Evolutionary conservation across 1,284 basidiomycete genomes (phyloP).

Genomic region (Sporisorium sorghi): DNA sequence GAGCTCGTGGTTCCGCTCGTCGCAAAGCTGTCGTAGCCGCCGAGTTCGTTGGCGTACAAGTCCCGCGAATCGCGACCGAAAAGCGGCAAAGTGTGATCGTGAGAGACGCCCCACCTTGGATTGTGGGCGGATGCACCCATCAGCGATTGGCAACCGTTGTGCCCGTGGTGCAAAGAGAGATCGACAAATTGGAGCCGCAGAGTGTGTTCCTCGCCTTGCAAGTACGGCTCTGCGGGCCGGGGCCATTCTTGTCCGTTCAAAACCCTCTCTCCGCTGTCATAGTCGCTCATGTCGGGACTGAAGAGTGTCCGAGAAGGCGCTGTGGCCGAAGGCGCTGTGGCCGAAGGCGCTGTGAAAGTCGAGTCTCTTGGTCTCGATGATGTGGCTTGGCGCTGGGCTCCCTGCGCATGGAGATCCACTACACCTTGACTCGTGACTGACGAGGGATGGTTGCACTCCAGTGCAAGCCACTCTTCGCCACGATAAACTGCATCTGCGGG

Average conservation of each 20-base stretch:
- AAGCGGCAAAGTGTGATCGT: neutral
- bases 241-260: neutral
- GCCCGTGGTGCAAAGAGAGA: neutral
- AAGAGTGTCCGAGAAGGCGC: neutral
- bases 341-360: neutral
- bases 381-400: neutral
- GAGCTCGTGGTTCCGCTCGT: constrained; percentile 13
- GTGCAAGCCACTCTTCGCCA: neutral
- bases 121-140: neutral
- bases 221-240: neutral
- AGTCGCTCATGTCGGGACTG: neutral
- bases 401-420: neutral
- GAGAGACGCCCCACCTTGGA: constrained; percentile 20
- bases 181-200: neutral
- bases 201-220: neutral
- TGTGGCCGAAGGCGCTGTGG: too few species aligned
- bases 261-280: neutral
- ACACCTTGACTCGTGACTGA: too few species aligned
- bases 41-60: neutral
- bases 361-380: neutral
- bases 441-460: neutral
- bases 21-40: neutral
- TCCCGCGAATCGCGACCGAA: neutral
- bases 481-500: neutral
- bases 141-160: neutral